Conservation (phyloP, 306 rosid species). For the Adenanthera pavonina region DNA sequence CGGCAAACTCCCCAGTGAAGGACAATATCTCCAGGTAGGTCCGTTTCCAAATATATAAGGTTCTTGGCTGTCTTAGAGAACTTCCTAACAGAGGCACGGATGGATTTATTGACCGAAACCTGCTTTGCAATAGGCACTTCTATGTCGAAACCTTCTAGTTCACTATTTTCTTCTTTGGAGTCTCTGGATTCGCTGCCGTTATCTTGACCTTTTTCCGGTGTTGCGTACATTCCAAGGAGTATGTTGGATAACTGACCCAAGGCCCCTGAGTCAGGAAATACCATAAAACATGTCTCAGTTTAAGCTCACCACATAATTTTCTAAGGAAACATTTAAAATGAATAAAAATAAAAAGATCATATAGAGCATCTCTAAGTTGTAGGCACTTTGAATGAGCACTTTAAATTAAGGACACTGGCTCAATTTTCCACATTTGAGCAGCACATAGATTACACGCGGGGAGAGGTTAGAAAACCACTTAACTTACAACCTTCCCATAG, state of each 20-base stretch:
- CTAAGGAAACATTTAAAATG: background rate
- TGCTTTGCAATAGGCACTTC: conserved; percentile 67
- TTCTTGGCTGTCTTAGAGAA: conserved; percentile 63
- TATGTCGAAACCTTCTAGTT: conserved; percentile 58
- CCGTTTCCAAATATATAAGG: conserved; percentile 67
- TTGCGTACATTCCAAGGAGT: conserved; percentile 44
- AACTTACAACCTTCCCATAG: background rate
- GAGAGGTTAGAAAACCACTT: background rate
- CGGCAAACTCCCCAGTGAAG: conserved; percentile 91
- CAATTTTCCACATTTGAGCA: background rate
- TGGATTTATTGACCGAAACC: conserved; percentile 46
- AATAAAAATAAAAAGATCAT: background rate
- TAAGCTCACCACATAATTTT: background rate
- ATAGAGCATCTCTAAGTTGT: background rate
- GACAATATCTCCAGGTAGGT: conserved; percentile 66
- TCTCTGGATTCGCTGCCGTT: conserved; percentile 43
- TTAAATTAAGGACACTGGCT: background rate
- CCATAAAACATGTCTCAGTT: conserved; percentile 16
- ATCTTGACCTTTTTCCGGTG: conserved; percentile 39
- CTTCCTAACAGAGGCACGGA: conserved; percentile 60
- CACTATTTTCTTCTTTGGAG: conserved; percentile 43
- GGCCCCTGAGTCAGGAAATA: conserved; percentile 52
- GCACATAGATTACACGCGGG: background rate
- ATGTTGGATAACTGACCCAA: conserved; percentile 52
- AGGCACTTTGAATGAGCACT: background rate